These are phyloP conservation scores for Alternaria infectoria DNA, from an alignment of 2,329 filamentous ascomycete genomes.

Conservation along the genomic window DNA sequence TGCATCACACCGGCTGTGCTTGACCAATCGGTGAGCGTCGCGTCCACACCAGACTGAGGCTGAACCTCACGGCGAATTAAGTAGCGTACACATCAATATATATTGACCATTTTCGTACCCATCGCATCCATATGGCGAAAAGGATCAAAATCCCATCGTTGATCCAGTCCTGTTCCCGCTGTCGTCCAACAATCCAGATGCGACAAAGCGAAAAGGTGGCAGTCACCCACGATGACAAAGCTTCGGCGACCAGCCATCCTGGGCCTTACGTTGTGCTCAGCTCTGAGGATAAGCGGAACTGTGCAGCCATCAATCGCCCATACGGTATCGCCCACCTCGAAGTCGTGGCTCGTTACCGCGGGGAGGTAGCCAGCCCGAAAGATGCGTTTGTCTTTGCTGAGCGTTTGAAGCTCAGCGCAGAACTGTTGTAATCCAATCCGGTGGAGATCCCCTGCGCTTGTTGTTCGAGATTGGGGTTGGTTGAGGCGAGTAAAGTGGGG, in stretches of 20 bases:
- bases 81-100: neutral
- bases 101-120: conserved; percentile 11
- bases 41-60: neutral
- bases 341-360: conserved; percentile 1
- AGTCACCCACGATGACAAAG: conserved; percentile 13
- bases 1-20: neutral
- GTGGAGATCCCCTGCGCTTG: neutral
- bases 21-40: neutral
- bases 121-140: conserved; percentile 14
- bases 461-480: neutral
- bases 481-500: neutral
- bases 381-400: conserved; percentile 5
- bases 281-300: conserved; percentile 11
- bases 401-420: conserved; percentile 10
- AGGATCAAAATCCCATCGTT: conserved; percentile 17
- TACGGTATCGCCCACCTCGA: conserved; percentile 13
- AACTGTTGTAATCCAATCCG: conserved; percentile 2
- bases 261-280: rapidly evolving
- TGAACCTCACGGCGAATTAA: neutral
- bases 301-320: conserved; percentile 17
- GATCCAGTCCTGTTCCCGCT: conserved; percentile 9
- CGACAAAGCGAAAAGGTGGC: conserved; percentile 12
- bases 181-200: conserved; percentile 16
- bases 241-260: neutral
- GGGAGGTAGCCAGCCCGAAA: conserved; percentile 14